Base-by-base conservation (phyloP, 768 basidiomycete species). In the Podaxis sp. region DNA sequence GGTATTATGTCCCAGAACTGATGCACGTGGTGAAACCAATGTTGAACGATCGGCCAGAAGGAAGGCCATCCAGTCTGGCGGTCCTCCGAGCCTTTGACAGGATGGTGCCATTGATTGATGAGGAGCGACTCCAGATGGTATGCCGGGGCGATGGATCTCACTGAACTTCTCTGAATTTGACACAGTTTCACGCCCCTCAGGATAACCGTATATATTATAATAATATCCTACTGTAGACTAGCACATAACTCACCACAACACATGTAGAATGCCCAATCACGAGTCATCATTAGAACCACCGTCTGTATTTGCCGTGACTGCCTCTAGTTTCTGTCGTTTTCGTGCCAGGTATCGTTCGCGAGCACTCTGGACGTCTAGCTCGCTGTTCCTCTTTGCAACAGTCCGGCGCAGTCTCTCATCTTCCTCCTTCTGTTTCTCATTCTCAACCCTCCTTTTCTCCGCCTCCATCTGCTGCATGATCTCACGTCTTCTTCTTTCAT, bases 401-500 rank as follows among this genome's bases (percentile, higher is more conserved):
- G 84, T 80, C 63, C 89, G 82, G 70, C 86, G 86, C 40, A 82
- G 79, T n/a, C 83, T 85, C 68, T 88, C 86, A 56, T 86, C 78
- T 58, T 89, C 89, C 40, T 82, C 80, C 64, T 78, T 78, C 67
- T 84, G 82, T 70, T 77, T 85, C 71, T 87, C 86, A 63, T 77
- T 71, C 63, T 78, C 77, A 44, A 85, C 67, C 64, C 89, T 84
- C 65, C 84, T 82, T 57, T 82, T 78, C 71, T 96, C 92, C 67
- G 86, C 88, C 56, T 85, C 84, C 79, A 97, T 77, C 75, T 98
- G 95, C 57, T 80, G 77, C 64, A 84, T 84, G 26, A 99, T 84
- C 72, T 97, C 90, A 60, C 84, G 81, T 20, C 84, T 79, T 69
- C 96, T 85, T 61, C 97, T 84, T 70, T 93, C 90, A 64, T 92